Evolutionary conservation across 1,284 basidiomycete species (phyloP).

Genomic region (Moniliella sp.): DNA sequence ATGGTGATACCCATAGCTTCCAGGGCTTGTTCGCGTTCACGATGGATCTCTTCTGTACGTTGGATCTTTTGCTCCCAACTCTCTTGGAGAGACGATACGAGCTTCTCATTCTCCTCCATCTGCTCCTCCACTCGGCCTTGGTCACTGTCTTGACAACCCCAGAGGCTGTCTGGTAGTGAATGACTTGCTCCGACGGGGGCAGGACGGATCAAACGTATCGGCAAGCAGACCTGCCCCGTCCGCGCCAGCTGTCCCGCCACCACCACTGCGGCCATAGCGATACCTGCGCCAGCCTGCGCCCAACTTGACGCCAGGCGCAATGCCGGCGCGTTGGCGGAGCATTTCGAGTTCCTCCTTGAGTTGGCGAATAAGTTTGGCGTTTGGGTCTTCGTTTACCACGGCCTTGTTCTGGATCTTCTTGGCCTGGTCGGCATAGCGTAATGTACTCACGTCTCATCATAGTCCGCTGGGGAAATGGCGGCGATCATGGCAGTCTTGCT

Average conservation of each 20-base stretch:
- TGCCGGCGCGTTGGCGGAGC: slow-evolving; percentile 26
- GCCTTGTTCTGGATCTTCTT: slow-evolving; percentile 99
- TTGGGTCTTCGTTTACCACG: slow-evolving; percentile 93
- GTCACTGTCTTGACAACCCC: slow-evolving; percentile 84
- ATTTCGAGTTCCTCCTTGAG: slow-evolving; percentile 83
- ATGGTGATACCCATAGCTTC: slow-evolving; percentile 93
- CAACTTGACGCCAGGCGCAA: no score
- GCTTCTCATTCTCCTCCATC: slow-evolving; percentile 80
- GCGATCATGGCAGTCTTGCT: slow-evolving; percentile 47
- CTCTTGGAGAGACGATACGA: slow-evolving; percentile 85
- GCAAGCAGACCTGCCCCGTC: no score
- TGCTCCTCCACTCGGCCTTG: slow-evolving; percentile 92
- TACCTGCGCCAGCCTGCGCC: no score
- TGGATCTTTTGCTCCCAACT: slow-evolving; percentile 92
- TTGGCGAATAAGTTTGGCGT: slow-evolving; percentile 88
- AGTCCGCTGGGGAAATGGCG: slow-evolving; percentile 87
- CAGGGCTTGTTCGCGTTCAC: slow-evolving; percentile 80
- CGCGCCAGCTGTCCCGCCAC: slow-evolving; percentile 48
- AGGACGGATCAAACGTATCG: no score
- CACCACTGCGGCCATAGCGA: slow-evolving; percentile 5
- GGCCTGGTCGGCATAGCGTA: slow-evolving; percentile 80
- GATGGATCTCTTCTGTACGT: slow-evolving; percentile 79
- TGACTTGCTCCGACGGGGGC: slow-evolving; percentile 81
- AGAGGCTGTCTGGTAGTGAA: slow-evolving; percentile 76
- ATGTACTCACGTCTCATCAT: slow-evolving; percentile 89